Base-by-base conservation (phyloP, 352 stramenopile species). In the Globisporangium iwayamae region DNA sequence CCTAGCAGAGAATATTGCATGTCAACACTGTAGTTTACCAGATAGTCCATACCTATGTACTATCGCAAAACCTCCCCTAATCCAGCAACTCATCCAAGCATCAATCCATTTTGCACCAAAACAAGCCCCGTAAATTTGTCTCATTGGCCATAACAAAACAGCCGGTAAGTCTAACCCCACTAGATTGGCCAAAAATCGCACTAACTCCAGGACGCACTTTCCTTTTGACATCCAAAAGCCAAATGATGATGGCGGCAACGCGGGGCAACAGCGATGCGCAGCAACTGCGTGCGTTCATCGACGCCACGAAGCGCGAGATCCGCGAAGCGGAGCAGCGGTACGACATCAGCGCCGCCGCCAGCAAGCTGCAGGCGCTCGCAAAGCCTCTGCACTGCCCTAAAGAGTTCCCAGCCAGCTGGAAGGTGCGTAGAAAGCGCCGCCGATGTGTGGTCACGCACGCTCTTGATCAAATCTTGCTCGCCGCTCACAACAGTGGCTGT, bases 291-390 rank as follows among this genome's bases (percentile, higher is more conserved):
- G 65, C 76, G 45, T 88, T 80, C 47, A 60, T 89, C 13, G 75
- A 80, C n/a, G 55, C 58, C 16, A 71, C 63, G 64, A 89, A 86
- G 70, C 71, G 73, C 38, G 60, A 63, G 25, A 52, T 91, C 43
- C 60, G 78, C 28, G 68, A 68, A 6, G 82, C 82, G 4, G 82
- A 88, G 45, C 69, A 70, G 22, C 59, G 60, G 11, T 91, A 86
- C 60, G 78, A 89, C 45, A 50, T 89, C 0, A 51, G 16, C 0
- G 62, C 22, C 18, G 78, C 78, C 30, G 63, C 73, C 4, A 32
- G 13, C 0, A 61, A 73, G 34, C 62, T 91, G 18, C 39, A 66
- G 16, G 55, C 81, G 34, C 70, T 91, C 13, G 60, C 66, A 18
- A 63, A 51, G n/a, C 82, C 80, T 8, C 63, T 91, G 25, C 51